Evolutionary conservation across 2,329 filamentous ascomycete genomes (phyloP), one percentile per base, ranked within the genome.

Genomic region (Pseudogymnoascus sp.): DNA sequence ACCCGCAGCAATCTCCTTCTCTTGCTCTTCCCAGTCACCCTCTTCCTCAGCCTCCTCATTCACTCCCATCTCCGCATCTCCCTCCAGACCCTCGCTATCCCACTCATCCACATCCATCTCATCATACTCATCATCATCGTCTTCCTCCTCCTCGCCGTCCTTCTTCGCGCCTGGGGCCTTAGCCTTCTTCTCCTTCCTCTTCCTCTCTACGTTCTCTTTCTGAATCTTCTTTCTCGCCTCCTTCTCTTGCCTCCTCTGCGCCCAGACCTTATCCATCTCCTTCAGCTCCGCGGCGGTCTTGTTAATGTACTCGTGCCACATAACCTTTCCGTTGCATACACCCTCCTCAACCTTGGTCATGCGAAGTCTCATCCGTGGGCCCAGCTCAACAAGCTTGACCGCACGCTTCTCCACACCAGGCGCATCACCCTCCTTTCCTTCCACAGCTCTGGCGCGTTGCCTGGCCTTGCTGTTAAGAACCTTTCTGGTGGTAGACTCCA

Each of bases 321-420:
- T 90, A 62, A 96, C 83, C 73, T 91, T 94, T 59, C 94, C 94
- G 27, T 84, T 82, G 70, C 92, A 97, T 5, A 97, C 76, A 1
- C 93, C 94, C 69, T 99, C 94, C 72, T 99, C 94, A 4, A 99
- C 92, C 78, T 99, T 99, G 61, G 91, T 92, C 76, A 99, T 79
- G 33, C 93, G 86, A 40, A 99, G 78, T 64, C 85, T 88, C 88
- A 99, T 87, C 61, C 94, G 85, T 1, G 94, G 94, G 0, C 94
- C 94, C 0, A 99, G 78, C 76, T 99, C 94, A 3, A 96, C 87
- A 5, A 99, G 80, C 73, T 96, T 97, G 21, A 99, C 90, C 0
- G 90, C 92, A 48, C 91, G 85, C 69, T 90, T 90, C 75, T 96
- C 90, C 29, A 75, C 69, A 42, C 67, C 66, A 63, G 65, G 64